These are phyloP conservation scores for Venturia oleaginea DNA, from an alignment of 2,329 filamentous ascomycete species.

Conservation along the genomic window DNA sequence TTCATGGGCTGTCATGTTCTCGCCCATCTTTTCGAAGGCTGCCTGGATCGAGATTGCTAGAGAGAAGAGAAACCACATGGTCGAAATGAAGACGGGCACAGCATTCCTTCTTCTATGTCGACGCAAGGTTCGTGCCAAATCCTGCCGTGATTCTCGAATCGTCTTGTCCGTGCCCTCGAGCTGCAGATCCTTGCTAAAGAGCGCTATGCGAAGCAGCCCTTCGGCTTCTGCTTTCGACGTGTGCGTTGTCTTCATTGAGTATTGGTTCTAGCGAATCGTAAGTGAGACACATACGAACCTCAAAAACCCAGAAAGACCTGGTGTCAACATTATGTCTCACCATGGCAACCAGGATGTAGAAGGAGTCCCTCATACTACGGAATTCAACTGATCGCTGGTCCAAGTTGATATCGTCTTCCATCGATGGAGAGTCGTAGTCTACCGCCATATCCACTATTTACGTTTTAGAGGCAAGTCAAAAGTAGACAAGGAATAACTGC, in stretches of 20 bases:
- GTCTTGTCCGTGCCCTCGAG: background rate
- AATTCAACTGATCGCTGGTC: constrained; percentile 3
- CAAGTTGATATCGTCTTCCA: background rate
- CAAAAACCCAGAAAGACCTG: background rate
- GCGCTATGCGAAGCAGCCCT: constrained; percentile 14
- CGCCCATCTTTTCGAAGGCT: constrained; percentile 12
- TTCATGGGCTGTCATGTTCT: constrained; percentile 14
- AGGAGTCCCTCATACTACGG: constrained; percentile 12
- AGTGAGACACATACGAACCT: background rate
- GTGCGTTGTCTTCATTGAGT: constrained; percentile 11
- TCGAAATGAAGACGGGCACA: constrained; percentile 15
- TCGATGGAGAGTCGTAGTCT: background rate
- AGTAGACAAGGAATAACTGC: background rate
- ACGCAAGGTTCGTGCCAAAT: constrained; percentile 10
- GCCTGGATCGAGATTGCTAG: constrained; percentile 13
- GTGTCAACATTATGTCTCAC: background rate
- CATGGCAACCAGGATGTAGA: constrained; percentile 14
- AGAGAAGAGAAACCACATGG: constrained; percentile 14
- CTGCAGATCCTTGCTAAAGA: constrained; percentile 13
- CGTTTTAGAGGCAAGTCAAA: background rate
- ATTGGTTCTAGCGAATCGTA: constrained; percentile 10
- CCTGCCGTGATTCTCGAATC: background rate
- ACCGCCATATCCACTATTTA: constrained; percentile 14
- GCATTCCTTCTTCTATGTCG: constrained; percentile 11
- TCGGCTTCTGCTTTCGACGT: constrained; percentile 12